Conservation (phyloP, 108 stramenopile species). For the Skeletonema grethae region DNA sequence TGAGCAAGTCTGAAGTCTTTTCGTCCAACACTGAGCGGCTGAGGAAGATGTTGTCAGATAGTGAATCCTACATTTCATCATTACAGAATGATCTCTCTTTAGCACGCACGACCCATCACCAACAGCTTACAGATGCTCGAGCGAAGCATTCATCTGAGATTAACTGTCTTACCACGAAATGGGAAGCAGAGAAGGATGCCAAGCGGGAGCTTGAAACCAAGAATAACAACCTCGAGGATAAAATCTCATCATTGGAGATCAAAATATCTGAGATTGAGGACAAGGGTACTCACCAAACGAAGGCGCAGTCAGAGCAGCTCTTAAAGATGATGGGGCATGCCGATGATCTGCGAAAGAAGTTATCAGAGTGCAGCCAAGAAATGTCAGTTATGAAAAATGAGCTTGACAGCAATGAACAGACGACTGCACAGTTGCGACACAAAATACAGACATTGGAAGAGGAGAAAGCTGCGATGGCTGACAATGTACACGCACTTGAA, state of each 20-base stretch:
- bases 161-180: constrained; percentile 12
- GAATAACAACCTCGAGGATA: constrained; percentile 28
- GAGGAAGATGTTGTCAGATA: constrained; percentile 34
- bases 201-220: constrained; percentile 21
- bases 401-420: constrained; percentile 12
- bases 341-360: constrained; percentile 22
- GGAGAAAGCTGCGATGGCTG: constrained; percentile 12
- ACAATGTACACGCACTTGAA: constrained; percentile 13
- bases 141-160: constrained; percentile 32
- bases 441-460: constrained; percentile 16
- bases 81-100: constrained; percentile 39
- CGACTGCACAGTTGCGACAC: constrained; percentile 7
- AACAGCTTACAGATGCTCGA: constrained; percentile 27
- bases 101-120: constrained; percentile 26
- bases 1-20: constrained; percentile 21
- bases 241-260: constrained; percentile 15
- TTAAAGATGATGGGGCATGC: constrained; percentile 37
- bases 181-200: constrained; percentile 14
- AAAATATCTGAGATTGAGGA: constrained; percentile 23
- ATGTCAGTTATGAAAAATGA: constrained; percentile 17
- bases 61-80: constrained; percentile 35
- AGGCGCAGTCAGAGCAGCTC: constrained; percentile 25
- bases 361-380: constrained; percentile 12
- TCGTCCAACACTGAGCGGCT: constrained; percentile 33
- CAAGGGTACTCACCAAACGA: constrained; percentile 17